Evolutionary conservation across 768 basidiomycete species (phyloP), one percentile per base, ranked within the genome.

Genomic region (Suillus americanus): DNA sequence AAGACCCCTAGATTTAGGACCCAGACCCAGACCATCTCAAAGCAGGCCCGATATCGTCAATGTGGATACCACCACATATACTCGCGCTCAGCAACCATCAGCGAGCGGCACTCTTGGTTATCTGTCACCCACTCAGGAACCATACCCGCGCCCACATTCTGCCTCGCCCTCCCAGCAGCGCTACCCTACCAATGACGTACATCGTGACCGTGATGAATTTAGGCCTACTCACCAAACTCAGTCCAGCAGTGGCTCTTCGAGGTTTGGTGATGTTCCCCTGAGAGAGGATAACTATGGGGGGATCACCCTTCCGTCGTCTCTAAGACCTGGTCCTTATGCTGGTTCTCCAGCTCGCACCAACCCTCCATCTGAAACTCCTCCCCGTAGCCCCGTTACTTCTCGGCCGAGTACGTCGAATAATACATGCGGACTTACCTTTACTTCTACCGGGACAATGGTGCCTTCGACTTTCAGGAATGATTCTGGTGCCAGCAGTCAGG

Each of bases 141-240:
- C 88, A 2, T 84, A 82, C 69, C 82, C 85, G 23, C 83, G 89
- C 43, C 87, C 90, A 2, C 85, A 82, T 57, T 90, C 90, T 38
- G 86, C 89, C 20, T 77, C 75, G 48, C 75, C 75, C 38, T 75
- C 73, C 40, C 75, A 76, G 54, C 76, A 70, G 14, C 76, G 76
- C 14, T 71, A 74, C 51, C 69, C 73, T 41, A 46, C 13, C 13
- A 63, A 66, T 46, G 74, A 77, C 5, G 6, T 38, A 20, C 28
- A 62, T 41, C 76, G 73, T 18, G 76, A 77, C 41, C 71, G 66
- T 53, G 76, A 78, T 3, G 40, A n/a, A 38, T 74, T 75, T 51
- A 73, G 75, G 55, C 69, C 75, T 28, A 37, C 69, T 38, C 73
- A 73, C 33, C 75, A 69, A 61, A 70, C 67, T 25, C 70, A 76